A percentile compares a stretch with the other conserved stretches of the same genome.
Conservation (phyloP, 176 grass and related monocot genomes). For the Oryza glumipatula region DNA sequence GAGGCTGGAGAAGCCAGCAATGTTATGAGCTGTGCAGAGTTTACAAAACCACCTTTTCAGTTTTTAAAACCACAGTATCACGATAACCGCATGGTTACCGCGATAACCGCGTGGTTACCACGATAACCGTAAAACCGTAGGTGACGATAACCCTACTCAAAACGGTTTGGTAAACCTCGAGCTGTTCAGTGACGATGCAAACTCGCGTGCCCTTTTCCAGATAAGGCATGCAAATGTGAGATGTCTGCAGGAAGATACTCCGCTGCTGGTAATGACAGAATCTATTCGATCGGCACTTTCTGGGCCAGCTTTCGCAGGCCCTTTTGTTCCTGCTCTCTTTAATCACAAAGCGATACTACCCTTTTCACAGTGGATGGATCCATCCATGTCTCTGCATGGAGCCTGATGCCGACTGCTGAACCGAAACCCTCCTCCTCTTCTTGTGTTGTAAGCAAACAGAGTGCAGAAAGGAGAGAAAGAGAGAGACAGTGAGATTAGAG, state of each 20-base stretch:
- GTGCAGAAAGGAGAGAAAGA: not conserved
- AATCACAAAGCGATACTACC: not conserved
- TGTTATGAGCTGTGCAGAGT: too few species aligned
- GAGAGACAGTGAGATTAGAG: not conserved
- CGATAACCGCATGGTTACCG: too few species aligned
- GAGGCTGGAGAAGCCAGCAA: too few species aligned
- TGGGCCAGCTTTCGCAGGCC: not conserved
- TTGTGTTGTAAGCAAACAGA: not conserved
- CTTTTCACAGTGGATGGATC: not conserved
- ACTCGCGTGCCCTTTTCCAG: too few species aligned
- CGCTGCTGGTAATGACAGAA: not conserved
- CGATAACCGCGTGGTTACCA: too few species aligned
- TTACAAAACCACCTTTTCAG: too few species aligned
- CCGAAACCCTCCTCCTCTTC: slow-evolving; percentile 18
- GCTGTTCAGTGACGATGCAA: not conserved
- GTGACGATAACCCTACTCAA: too few species aligned
- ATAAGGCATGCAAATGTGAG: not conserved
- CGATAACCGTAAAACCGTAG: too few species aligned
- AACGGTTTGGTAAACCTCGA: too few species aligned
- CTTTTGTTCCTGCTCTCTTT: not conserved
- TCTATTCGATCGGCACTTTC: slow-evolving; percentile 27
- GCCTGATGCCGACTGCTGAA: slow-evolving; percentile 19
- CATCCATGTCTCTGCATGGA: not conserved
- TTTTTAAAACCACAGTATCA: too few species aligned
- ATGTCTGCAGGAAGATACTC: not conserved